Percentiles rank a stretch among this genome's conserved stretches.
Conservation (phyloP, 805 yeast species). For the Saccharomycopsis fibuligera region DNA sequence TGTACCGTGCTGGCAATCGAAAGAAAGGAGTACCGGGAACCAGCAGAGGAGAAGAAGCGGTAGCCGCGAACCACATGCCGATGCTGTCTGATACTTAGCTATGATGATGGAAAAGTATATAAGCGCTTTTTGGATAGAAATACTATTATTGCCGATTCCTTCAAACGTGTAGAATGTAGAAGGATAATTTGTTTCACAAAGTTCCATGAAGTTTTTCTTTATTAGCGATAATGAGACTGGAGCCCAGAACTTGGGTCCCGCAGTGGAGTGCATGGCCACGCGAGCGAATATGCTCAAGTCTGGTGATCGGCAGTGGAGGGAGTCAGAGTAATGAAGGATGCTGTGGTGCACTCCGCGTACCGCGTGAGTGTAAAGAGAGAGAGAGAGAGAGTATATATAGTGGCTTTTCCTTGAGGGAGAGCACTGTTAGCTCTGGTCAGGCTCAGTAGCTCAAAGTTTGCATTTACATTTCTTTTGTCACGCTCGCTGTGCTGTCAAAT, state of each 20-base stretch:
- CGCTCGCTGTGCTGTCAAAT: background rate
- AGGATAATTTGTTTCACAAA: background rate
- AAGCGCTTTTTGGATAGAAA: background rate
- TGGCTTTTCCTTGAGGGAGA: no score
- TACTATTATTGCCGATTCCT: background rate
- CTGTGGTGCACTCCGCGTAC: background rate
- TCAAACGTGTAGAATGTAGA: background rate
- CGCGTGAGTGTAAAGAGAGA: no score
- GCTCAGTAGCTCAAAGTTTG: background rate
- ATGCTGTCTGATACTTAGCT: background rate
- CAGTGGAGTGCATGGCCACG: no score
- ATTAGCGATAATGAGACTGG: no score
- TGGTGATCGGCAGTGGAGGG: no score
- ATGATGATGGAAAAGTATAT: background rate
- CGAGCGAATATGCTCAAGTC: no score
- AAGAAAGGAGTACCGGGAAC: background rate
- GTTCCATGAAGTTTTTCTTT: background rate
- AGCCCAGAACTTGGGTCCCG: no score
- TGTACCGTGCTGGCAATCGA: background rate
- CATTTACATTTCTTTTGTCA: background rate
- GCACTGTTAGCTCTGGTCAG: background rate
- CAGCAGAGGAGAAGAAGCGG: slow-evolving; percentile 2
- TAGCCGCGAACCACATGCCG: slow-evolving; percentile 15
- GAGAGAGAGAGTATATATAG: no score
- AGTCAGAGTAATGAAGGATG: no score